These are phyloP conservation scores for Trematosphaeria pertusa DNA, from an alignment of 2,329 filamentous ascomycete genomes.

Conservation along the genomic window DNA sequence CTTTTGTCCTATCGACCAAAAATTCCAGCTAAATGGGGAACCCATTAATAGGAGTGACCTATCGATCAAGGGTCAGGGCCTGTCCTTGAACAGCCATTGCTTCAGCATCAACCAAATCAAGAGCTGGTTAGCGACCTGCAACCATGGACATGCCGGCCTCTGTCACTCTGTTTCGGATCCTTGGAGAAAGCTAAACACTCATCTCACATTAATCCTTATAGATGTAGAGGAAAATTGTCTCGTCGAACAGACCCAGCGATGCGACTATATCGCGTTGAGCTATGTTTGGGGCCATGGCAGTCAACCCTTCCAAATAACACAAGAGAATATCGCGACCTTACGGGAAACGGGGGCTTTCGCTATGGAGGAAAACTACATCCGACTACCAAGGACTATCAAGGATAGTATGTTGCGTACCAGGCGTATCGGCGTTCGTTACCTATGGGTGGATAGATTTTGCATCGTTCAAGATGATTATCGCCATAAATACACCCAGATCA, in stretches of 20 bases:
- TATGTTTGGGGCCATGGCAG: background rate
- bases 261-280: background rate
- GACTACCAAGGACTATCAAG: background rate
- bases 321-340: background rate
- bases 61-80: too few species aligned
- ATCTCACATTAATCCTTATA: too few species aligned
- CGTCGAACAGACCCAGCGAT: background rate
- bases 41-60: too few species aligned
- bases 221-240: background rate
- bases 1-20: too few species aligned
- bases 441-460: slow-evolving; percentile 14
- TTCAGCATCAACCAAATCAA: too few species aligned
- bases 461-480: slow-evolving; percentile 11
- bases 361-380: background rate
- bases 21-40: too few species aligned
- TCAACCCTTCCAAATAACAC: background rate
- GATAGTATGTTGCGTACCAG: background rate
- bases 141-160: too few species aligned
- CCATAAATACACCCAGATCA: background rate
- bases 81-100: too few species aligned
- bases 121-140: too few species aligned
- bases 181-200: too few species aligned
- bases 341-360: background rate
- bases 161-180: too few species aligned
- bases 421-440: background rate